Conservation (phyloP, 306 rosid genomes). For the Cucurbita ficifolia region DNA sequence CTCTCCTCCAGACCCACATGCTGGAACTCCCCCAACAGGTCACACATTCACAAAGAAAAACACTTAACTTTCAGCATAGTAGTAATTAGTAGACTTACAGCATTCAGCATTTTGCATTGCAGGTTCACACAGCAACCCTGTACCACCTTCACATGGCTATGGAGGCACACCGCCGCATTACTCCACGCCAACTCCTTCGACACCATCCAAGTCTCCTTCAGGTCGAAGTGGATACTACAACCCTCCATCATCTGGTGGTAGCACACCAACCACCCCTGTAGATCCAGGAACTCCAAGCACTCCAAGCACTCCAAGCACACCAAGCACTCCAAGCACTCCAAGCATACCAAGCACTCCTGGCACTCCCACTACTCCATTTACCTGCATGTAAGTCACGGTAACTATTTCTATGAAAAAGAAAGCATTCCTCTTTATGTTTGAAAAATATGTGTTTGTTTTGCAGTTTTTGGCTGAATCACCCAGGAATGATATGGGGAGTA, state of each 20-base stretch:
- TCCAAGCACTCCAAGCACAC: conserved; percentile 44
- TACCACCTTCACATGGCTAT: conserved; percentile 32
- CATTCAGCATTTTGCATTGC: not conserved
- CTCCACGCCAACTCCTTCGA: conserved; percentile 3
- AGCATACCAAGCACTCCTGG: conserved; percentile 27
- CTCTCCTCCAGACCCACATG: conserved; percentile 42
- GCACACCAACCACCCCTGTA: conserved; percentile 27
- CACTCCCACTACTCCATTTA: conserved; percentile 62
- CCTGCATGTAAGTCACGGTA: conserved; percentile 52
- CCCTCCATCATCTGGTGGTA: conserved; percentile 33
- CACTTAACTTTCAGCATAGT: not conserved
- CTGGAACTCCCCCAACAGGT: conserved; percentile 47
- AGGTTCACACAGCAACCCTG: conserved; percentile 2
- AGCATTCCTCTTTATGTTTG: not conserved
- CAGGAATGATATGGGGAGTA: conserved; percentile 63
- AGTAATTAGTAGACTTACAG: not conserved
- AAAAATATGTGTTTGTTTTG: not conserved
- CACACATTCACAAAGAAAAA: not conserved
- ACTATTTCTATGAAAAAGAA: not conserved
- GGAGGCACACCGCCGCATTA: conserved; percentile 5
- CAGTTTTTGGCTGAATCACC: conserved; percentile 85
- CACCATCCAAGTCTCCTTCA: conserved; percentile 1
- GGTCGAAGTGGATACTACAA: conserved; percentile 14
- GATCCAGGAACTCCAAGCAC: conserved; percentile 25
- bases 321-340: conserved; percentile 14